Base-by-base conservation (phyloP, 2,329 filamentous ascomycete genomes). In the Mollisia scopiformis region DNA sequence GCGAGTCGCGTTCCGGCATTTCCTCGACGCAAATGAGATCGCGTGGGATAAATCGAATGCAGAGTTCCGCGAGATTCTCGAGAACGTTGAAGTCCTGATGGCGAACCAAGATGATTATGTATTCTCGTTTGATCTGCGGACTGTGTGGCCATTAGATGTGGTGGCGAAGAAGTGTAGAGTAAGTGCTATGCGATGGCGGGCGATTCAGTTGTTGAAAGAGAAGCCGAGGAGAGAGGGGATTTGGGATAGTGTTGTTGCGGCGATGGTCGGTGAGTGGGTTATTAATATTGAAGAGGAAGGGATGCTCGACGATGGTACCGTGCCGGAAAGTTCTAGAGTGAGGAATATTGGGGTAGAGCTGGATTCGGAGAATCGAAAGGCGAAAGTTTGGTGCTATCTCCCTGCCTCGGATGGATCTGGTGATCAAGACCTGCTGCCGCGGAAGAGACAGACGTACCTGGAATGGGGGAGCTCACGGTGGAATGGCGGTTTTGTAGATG, bases 141-240 rank as follows among this genome's bases (percentile, higher is more conserved):
- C n/a, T 10, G 52, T 55, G 13, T 55, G 52, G 52, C 52, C 52
- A n/a, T 41, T 55, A 74, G 76, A 51, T 41, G 35, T 88, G 3
- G 83, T 87, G 14, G 86, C 84, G 10, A 87, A 84, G 14, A 87
- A 87, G 68, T 88, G 86, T 66, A 80, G 85, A 3, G 81, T 87
- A 58, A 79, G 80, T 0, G 64, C 75, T 1, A 78, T 82, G 43
- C 81, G 87, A n/a, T 78, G 84, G n/a, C 81, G 83, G 64, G 86
- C 87, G 14, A 87, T 89, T 47, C 79, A 84, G 66, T 75, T 89
- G 14, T 74, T 89, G 55, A 77, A 78, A 55, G 84, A 81, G 66
- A 85, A 83, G 66, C 80, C 84, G 10, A 78, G 86, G 19, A 79
- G 86, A 53, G 87, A 89, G 72, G 86, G 84, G 31, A 86, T 89